Evolutionary conservation across 2,329 filamentous ascomycete species (phyloP).

Genomic region (Aspergillus sp.): DNA sequence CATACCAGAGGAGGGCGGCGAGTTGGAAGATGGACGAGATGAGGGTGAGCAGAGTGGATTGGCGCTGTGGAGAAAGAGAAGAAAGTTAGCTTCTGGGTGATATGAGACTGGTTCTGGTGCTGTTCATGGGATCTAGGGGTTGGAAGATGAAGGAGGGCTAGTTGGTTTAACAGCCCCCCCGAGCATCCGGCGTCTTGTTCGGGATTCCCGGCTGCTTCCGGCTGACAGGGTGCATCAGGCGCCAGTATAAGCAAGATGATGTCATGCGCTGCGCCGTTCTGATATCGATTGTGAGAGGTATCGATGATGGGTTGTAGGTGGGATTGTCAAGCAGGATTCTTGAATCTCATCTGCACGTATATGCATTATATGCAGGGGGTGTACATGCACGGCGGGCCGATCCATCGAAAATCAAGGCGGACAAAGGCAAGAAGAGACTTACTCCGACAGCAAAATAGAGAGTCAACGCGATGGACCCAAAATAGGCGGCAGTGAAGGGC

Average conservation of each 20-base stretch:
- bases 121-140: not conserved
- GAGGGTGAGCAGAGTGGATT: slow-evolving; percentile 80
- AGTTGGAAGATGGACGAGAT: slow-evolving; percentile 82
- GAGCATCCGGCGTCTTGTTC: not conserved
- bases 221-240: slow-evolving; percentile 6
- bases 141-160: not conserved
- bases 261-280: slow-evolving; percentile 10
- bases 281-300: not conserved
- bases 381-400: not conserved
- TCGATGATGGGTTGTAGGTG: not conserved
- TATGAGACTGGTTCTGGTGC: not conserved
- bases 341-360: not conserved
- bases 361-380: slow-evolving; percentile 9
- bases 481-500: slow-evolving; percentile 92
- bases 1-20: slow-evolving; percentile 82
- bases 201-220: slow-evolving; percentile 7
- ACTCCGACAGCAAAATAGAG: slow-evolving; percentile 91
- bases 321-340: slow-evolving; percentile 8
- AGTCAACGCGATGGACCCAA: slow-evolving; percentile 86
- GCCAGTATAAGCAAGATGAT: slow-evolving; percentile 2
- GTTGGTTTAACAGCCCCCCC: not conserved
- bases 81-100: slow-evolving; percentile 20
- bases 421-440: slow-evolving; percentile 49
- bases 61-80: slow-evolving; percentile 58
- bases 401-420: not conserved